Base-by-base conservation (phyloP, 2,329 filamentous ascomycete species). In the Zasmidium angulare region DNA sequence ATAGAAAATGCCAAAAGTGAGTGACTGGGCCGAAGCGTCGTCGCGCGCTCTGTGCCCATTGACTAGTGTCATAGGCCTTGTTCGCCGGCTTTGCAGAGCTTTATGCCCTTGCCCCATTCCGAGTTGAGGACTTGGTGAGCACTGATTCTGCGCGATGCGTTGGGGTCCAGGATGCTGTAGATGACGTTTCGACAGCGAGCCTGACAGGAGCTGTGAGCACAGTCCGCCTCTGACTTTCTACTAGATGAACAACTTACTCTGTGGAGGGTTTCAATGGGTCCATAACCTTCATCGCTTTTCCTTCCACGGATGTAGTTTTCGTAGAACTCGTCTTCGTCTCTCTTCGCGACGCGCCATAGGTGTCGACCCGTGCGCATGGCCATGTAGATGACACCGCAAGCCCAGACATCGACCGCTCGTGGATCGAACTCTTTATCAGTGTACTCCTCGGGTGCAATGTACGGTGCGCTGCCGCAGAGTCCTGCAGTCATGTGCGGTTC, bases 351-450 rank as follows among this genome's bases (percentile, higher is more conserved):
- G 56, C 93, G 89, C 95, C 95, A 99, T 9, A 99, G 82, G 76
- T 99, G 95, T 55, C 95, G 85, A 4, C 95, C 95, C 1, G 93
- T 98, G 59, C 95, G 85, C 95, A 99, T 99, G 14, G 95, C 95
- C 95, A 99, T 99, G 79, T 99, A 99, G 61, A 99, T 99, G 53
- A 99, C 95, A 72, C 95, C 95, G 61, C 92, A 96, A 22, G 95
- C 95, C 95, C 95, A 99, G 14, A 98, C 89, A 71, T 99, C 95
- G 51, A 99, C 93, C n/a, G 95, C 93, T 59, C 95, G 86, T 26
- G 95, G 95, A 72, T 99, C 95, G 66, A 99, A 99, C 74, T 99
- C 95, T 74, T 89, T 92, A 72, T 96, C 93, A 1, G 88, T 86
- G 71, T 99, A 99, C 75, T 99, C 95, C 74, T 99, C 95, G 0